Conservation (phyloP, 2,329 filamentous ascomycete species). For the Coniochaeta sp. region DNA sequence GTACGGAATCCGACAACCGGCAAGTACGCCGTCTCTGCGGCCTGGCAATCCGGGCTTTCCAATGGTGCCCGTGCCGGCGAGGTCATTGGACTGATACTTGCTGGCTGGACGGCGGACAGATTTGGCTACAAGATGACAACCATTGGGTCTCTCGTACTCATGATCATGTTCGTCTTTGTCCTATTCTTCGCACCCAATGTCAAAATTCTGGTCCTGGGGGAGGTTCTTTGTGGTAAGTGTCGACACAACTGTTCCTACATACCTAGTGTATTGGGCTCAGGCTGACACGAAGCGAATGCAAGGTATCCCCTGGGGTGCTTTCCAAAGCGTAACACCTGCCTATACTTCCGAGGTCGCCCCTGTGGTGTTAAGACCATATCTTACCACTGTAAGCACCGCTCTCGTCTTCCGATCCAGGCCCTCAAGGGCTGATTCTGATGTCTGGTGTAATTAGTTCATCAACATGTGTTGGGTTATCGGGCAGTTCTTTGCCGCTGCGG, state of each 20-base stretch:
- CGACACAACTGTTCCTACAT: not conserved
- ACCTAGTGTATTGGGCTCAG: not conserved
- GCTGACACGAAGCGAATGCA: conserved; percentile 17
- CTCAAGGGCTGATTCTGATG: not conserved
- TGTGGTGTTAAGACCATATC: conserved; percentile 40
- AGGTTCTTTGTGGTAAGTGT: conserved; percentile 31
- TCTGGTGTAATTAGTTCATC: conserved; percentile 17
- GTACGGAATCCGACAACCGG: conserved; percentile 20
- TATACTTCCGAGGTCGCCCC: conserved; percentile 47
- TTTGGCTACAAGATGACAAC: conserved; percentile 44
- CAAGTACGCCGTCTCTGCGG: conserved; percentile 40
- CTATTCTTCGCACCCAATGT: conserved; percentile 44
- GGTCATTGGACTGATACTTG: conserved; percentile 46
- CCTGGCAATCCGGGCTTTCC: conserved; percentile 50
- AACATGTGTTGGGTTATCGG: conserved; percentile 37
- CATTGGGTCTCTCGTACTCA: conserved; percentile 34
- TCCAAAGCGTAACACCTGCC: conserved; percentile 43
- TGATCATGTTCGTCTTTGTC: conserved; percentile 45
- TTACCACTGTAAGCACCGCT: conserved; percentile 42
- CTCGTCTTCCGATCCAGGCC: not conserved
- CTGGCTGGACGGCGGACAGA: conserved; percentile 43
- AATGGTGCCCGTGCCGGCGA: conserved; percentile 47
- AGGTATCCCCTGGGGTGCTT: conserved; percentile 41
- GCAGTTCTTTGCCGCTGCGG: conserved; percentile 32
- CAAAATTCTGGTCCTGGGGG: conserved; percentile 37